Percentiles rank a stretch among this genome's conserved stretches.
Evolutionary conservation across 2,329 filamentous ascomycete genomes (phyloP).

Genomic region (Pestalotiopsis sp.): DNA sequence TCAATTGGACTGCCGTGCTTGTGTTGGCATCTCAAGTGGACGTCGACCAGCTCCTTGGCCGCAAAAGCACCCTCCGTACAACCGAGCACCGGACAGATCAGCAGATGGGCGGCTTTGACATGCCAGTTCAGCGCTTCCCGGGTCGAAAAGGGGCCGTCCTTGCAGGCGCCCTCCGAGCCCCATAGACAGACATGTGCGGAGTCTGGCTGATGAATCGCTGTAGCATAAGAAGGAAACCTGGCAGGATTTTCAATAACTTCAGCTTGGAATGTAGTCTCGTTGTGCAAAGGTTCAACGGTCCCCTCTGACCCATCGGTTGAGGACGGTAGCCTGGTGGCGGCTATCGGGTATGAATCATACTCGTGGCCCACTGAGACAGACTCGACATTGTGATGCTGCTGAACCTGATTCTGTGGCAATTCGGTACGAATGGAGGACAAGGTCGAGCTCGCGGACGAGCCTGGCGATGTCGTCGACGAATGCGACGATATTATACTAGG

Average conservation of each 20-base stretch:
- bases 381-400: slow-evolving; percentile 8
- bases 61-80: slow-evolving; percentile 38
- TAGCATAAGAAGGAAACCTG: slow-evolving; percentile 21
- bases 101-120: slow-evolving; percentile 43
- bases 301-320: slow-evolving; percentile 5
- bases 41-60: slow-evolving; percentile 33
- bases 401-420: slow-evolving; percentile 18
- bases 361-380: slow-evolving; percentile 18
- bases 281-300: slow-evolving; percentile 17
- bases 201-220: slow-evolving; percentile 23
- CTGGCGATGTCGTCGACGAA: slow-evolving; percentile 17
- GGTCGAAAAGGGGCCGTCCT: slow-evolving; percentile 34
- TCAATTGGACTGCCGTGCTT: slow-evolving; percentile 17
- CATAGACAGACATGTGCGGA: slow-evolving; percentile 40
- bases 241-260: slow-evolving; percentile 23
- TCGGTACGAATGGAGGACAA: slow-evolving; percentile 32
- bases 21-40: slow-evolving; percentile 39
- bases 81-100: slow-evolving; percentile 39
- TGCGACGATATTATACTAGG: slow-evolving; percentile 7
- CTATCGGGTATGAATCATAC: slow-evolving; percentile 22
- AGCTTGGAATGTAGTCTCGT: slow-evolving; percentile 28
- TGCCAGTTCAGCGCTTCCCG: slow-evolving; percentile 41
- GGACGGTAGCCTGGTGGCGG: slow-evolving; percentile 1
- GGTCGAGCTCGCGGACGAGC: slow-evolving; percentile 29
- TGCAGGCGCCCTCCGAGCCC: slow-evolving; percentile 32